Evolutionary conservation across 139 green algal genomes (phyloP), one percentile per base, ranked within the genome.

Genomic region (Micromonas commoda): DNA sequence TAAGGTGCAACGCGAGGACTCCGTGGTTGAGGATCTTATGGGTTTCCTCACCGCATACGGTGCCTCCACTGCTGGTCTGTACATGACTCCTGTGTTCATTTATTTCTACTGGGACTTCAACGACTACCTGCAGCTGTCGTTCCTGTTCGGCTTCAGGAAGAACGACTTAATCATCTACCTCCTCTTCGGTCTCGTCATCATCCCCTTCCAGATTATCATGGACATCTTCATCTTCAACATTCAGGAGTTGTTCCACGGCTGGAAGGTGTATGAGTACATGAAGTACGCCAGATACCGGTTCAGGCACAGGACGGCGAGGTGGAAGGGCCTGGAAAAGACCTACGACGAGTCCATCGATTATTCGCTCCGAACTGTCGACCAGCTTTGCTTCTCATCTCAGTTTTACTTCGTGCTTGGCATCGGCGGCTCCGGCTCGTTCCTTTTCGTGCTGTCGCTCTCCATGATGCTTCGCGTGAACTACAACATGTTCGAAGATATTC

Each of bases 281-380:
- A 79, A 79, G 73, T 79, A 79, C 54, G 73, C 73, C 20, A 21
- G 73, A 52, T 79, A 79, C 73, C 73, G 73, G 28, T 79, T 72
- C 32, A 3, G 61, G 28, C 39, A 79, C 24, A 32, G 73, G 19
- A 72, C 73, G 29, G 54, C 73, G 54, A 26, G 73, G 16, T 79
- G 73, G 73, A 79, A 79, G 61, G 73, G 73, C 3, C 32, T 79
- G 5, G 73, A 79, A 64, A 57, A 9, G 32, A 16, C 32, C 20
- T 72, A 60, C 0, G 73, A 79, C 35, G 57, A 79, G 29, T 79
- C 73, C 29, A 79, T 79, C 57, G 32, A 71, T 39, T 28, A 69
- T 16, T 23, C 20, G 23, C 29, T 79, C 3, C 73, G 73, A 13
- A 53, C 57, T 3, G 32, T 71, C 24, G 73, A 79, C 21, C 73